phyloP scores from a whole-genome alignment of 2,329 filamentous ascomycete genomes.

The Stagonosporopsis cucurbitacearum region DNA sequence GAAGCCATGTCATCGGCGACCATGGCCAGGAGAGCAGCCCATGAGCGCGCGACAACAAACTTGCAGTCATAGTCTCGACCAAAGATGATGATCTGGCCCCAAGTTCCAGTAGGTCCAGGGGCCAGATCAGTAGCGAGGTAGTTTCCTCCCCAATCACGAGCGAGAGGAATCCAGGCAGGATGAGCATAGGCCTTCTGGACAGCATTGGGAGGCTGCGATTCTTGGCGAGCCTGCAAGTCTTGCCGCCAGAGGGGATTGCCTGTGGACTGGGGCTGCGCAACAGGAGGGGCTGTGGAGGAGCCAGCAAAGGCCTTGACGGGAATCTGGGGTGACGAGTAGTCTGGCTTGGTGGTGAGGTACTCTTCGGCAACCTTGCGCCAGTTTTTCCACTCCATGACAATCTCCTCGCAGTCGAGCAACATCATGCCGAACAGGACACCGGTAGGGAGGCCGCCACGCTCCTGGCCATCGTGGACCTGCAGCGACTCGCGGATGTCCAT shows the following conservation, averaged over 20 bases:
- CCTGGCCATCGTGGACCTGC: constrained; percentile 93
- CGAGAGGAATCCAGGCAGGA: constrained; percentile 92
- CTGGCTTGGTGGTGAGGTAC: constrained; percentile 69
- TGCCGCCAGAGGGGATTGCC: constrained; percentile 78
- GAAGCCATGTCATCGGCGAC: constrained; percentile 92
- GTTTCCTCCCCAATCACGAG: constrained; percentile 98
- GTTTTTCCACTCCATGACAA: constrained; percentile 96
- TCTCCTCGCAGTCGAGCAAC: constrained; percentile 97
- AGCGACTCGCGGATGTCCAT: constrained; percentile 93
- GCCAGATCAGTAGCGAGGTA: constrained; percentile 93
- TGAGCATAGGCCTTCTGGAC: constrained; percentile 94
- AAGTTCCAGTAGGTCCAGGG: constrained; percentile 85
- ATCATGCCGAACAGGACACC: constrained; percentile 93
- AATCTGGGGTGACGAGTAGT: constrained; percentile 65
- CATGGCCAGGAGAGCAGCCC: constrained; percentile 83
- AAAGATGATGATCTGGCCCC: constrained; percentile 97
- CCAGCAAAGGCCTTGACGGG: constrained; percentile 76
- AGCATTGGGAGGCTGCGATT: constrained; percentile 83
- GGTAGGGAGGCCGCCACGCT: constrained; percentile 87
- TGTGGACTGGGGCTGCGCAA: constrained; percentile 57
- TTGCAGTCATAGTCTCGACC: constrained; percentile 98
- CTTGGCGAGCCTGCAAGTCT: constrained; percentile 82
- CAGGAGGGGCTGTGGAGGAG: constrained; percentile 71
- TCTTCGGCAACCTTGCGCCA: constrained; percentile 95
- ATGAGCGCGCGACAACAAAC: constrained; percentile 92